Conservation (phyloP, 371 early-diverging fungal genomes). For the Mucor lusitanicus region DNA sequence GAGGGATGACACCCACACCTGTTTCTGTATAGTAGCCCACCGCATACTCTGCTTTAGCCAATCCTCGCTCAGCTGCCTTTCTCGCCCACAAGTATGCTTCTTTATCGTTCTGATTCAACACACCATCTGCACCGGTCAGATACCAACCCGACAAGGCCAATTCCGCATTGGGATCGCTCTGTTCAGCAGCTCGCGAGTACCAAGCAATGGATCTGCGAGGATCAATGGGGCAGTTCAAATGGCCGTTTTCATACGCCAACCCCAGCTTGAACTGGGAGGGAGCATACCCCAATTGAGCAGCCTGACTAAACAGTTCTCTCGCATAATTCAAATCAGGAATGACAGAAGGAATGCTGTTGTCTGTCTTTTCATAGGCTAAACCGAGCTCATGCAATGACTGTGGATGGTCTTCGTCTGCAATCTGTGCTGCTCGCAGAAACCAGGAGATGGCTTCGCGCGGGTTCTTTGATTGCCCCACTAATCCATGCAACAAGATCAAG, state of each 20-base stretch:
- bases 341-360: conserved; percentile 55
- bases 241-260: conserved; percentile 91
- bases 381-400: conserved; percentile 94
- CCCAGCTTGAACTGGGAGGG: conserved; percentile 93
- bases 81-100: conserved; percentile 90
- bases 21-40: conserved; percentile 82
- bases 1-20: conserved; percentile 73
- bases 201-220: conserved; percentile 89
- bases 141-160: conserved; percentile 90
- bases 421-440: conserved; percentile 89
- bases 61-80: conserved; percentile 78
- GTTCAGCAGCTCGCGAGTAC: conserved; percentile 93
- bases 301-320: conserved; percentile 82
- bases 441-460: conserved; percentile 89
- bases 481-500: conserved; percentile 77
- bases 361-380: conserved; percentile 66
- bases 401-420: conserved; percentile 87
- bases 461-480: conserved; percentile 68
- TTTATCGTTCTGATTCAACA: conserved; percentile 72
- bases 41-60: conserved; percentile 82
- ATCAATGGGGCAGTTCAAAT: conserved; percentile 79
- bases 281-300: conserved; percentile 91
- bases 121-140: conserved; percentile 73
- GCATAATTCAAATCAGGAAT: conserved; percentile 86
- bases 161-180: conserved; percentile 77